These are phyloP conservation scores for Cutaneotrichosporon mucoides DNA, from an alignment of 1,284 basidiomycete species.

Conservation along the genomic window DNA sequence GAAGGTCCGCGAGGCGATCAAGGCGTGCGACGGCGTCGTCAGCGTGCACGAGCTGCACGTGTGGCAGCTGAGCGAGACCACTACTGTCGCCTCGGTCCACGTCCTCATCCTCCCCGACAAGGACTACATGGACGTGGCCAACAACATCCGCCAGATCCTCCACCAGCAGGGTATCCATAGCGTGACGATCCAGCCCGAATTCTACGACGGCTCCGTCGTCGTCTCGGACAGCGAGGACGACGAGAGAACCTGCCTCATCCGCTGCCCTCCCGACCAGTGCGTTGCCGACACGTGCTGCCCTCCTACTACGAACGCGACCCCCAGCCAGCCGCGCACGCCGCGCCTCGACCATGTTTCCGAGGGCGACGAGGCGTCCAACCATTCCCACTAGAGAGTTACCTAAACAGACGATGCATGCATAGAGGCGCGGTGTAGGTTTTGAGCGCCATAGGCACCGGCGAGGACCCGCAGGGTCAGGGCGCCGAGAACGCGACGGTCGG, in stretches of 20 bases:
- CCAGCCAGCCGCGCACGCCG: conserved; percentile 5
- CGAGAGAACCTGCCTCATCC: conserved; percentile 46
- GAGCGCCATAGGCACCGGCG: no score
- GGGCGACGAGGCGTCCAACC: conserved; percentile 18
- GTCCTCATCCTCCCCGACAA: conserved; percentile 71
- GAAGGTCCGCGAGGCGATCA: conserved; percentile 73
- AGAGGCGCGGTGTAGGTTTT: background rate
- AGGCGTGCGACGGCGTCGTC: conserved; percentile 77
- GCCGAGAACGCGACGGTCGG: no score
- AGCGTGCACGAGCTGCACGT: conserved; percentile 94
- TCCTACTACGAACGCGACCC: conserved; percentile 14
- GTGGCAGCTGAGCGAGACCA: conserved; percentile 87
- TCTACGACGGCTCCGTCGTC: conserved; percentile 17
- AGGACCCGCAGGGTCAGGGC: no score
- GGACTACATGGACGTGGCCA: conserved; percentile 89
- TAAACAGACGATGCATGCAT: background rate
- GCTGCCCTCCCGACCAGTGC: conserved; percentile 50
- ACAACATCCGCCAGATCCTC: conserved; percentile 72
- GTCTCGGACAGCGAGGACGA: conserved; percentile 19
- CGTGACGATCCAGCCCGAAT: conserved; percentile 67
- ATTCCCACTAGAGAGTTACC: conserved; percentile 4
- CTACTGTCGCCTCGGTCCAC: conserved; percentile 93
- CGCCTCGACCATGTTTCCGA: conserved; percentile 35
- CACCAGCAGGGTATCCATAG: conserved; percentile 93
- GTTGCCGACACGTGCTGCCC: conserved; percentile 49